Evolutionary conservation across 495 filamentous ascomycete species (phyloP).

Genomic region (Cryomyces minteri): DNA sequence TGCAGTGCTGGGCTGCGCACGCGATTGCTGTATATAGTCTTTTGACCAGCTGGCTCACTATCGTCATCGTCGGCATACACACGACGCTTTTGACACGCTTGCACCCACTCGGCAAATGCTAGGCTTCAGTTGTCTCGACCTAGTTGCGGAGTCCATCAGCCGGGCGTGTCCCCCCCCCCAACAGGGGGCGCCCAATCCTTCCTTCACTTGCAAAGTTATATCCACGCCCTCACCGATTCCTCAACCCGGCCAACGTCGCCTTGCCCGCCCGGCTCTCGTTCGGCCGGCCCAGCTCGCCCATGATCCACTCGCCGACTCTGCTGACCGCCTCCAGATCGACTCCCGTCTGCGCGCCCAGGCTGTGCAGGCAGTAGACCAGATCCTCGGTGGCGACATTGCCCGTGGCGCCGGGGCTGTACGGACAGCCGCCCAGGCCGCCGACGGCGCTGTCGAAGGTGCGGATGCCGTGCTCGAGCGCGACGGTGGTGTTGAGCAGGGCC

Average conservation of each 20-base stretch:
- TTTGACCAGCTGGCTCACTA: too few relatives aligned
- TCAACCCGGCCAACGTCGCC: conserved; percentile 18
- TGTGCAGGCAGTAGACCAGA: conserved; percentile 75
- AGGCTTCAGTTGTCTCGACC: too few relatives aligned
- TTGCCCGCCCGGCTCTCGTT: conserved; percentile 29
- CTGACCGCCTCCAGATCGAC: conserved; percentile 69
- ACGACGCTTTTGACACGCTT: too few relatives aligned
- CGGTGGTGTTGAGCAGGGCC: conserved; percentile 76
- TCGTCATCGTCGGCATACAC: too few relatives aligned
- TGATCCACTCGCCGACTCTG: conserved; percentile 81
- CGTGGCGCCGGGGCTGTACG: conserved; percentile 82
- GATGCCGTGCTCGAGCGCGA: conserved; percentile 76
- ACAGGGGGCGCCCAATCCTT: too few relatives aligned
- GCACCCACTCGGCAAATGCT: too few relatives aligned
- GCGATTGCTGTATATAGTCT: too few relatives aligned
- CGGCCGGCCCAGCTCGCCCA: conserved; percentile 48
- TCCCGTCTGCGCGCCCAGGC: conserved; percentile 71
- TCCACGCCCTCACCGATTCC: not conserved
- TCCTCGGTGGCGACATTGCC: conserved; percentile 94
- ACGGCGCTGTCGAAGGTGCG: conserved; percentile 80
- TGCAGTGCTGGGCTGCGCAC: too few relatives aligned
- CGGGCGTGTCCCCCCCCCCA: too few relatives aligned
- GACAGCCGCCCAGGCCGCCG: conserved; percentile 83
- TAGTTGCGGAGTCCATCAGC: too few relatives aligned
- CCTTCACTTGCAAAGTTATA: too few relatives aligned